Evolutionary conservation across 345 rosid species (phyloP).

Genomic region (Reutealis trisperma): DNA sequence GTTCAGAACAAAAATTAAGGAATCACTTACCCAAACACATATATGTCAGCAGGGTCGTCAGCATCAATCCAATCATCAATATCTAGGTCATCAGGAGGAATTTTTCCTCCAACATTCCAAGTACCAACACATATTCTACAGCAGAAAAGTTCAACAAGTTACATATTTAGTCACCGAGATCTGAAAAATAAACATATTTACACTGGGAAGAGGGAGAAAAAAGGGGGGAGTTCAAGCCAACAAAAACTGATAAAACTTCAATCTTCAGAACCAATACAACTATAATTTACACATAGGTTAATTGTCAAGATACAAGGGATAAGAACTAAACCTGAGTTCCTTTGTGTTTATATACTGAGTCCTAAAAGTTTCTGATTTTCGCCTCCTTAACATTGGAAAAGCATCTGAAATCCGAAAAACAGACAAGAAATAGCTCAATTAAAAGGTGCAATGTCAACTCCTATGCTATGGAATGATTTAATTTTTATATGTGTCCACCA

Average conservation of each 20-base stretch:
- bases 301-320: constrained; percentile 2
- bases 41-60: constrained; percentile 83
- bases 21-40: constrained; percentile 66
- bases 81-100: constrained; percentile 83
- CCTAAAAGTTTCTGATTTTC: constrained; percentile 84
- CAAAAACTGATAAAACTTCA: not conserved
- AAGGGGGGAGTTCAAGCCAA: not conserved
- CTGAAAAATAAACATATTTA: not conserved
- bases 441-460: not conserved
- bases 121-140: constrained; percentile 74
- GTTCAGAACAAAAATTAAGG: constrained; percentile 9
- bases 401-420: constrained; percentile 38
- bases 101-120: constrained; percentile 91
- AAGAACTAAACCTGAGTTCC: constrained; percentile 61
- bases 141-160: not conserved
- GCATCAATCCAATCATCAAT: constrained; percentile 84
- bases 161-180: not conserved
- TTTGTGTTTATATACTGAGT: constrained; percentile 75
- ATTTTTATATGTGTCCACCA: not conserved
- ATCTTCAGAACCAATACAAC: not conserved
- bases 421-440: not conserved
- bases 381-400: constrained; percentile 56
- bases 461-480: not conserved
- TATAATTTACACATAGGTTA: not conserved
- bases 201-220: constrained; percentile 1